phyloP scores from a whole-genome alignment of 768 basidiomycete genomes.

The Boletus pseudo-olivaceus region DNA sequence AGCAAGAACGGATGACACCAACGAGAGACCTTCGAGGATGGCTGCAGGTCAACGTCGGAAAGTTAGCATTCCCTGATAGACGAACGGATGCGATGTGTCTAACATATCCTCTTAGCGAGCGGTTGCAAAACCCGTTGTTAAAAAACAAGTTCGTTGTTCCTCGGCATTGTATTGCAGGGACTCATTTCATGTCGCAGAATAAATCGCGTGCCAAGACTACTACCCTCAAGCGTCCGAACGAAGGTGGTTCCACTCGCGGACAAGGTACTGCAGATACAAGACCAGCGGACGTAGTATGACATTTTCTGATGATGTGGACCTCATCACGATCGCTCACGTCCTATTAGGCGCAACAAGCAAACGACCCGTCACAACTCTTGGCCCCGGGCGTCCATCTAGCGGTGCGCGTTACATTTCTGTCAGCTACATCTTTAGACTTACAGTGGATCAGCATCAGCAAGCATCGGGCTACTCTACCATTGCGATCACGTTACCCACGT shows the following conservation, averaged over 20 bases:
- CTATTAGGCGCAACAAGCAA: background rate
- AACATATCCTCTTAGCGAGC: no score
- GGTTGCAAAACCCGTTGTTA: conserved; percentile 25
- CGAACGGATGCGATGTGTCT: no score
- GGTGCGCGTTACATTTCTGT: background rate
- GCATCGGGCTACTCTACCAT: no score
- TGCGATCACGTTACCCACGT: no score
- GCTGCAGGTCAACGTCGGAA: no score
- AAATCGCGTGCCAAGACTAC: background rate
- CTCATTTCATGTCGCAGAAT: background rate
- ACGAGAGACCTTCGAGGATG: no score
- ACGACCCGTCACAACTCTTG: no score
- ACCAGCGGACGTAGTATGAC: background rate
- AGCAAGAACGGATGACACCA: no score
- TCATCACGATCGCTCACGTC: background rate
- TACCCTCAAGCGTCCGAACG: background rate
- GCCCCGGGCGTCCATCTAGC: background rate
- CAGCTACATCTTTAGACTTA: background rate
- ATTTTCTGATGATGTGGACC: background rate
- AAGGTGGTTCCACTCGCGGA: background rate
- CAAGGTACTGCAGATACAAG: background rate
- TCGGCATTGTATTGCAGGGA: conserved; percentile 23
- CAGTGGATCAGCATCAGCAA: no score
- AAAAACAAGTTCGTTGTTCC: background rate
- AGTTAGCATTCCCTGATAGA: no score